Base-by-base conservation (phyloP, 106 monocot species). In the Apostasia ramifera region DNA sequence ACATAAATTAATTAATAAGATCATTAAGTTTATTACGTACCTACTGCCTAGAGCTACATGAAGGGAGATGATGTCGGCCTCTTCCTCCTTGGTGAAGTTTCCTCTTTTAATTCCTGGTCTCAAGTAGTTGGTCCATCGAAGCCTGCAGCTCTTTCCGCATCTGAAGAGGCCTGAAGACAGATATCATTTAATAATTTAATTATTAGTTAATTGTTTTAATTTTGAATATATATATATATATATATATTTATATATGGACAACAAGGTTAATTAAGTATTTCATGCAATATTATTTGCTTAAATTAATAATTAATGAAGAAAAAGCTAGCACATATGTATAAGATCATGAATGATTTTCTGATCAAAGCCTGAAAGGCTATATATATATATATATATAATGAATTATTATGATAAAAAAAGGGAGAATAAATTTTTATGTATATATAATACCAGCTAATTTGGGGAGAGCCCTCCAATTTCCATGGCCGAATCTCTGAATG, bases 81-180 rank as follows among this genome's bases (percentile, higher is more conserved):
- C 89, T 71, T 90, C 89, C 66, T 90, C 83, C 54, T 81, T 48
- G 72, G 68, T 85, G 63, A 89, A 89, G 50, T 89, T 77, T 2
- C 89, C 85, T 43, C 93, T 85, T 75, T 93, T 93, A 45, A 93
- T 75, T 48, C 86, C 93, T 55, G 91, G 91, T 56, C 91, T 84
- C 15, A 92, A 76, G 66, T 92, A 92, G 61, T 92, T 92, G 4
- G 88, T 92, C 92, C 92, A 92, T 69, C 92, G 72, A 70, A 92
- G 67, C 47, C 92, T 79, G 66, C 92, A 93, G 63, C 93, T 93
- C 78, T 93, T 93, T 65, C 89, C 89, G 62, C 89, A 90, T 54
- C 89, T 74, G 73, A 83, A 78, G 51, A 90, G 80, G 41, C 83
- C 89, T 90, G 59, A 12, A 39, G 8, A 53, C 2, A 53, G 2